Evolutionary conservation across 2,329 filamentous ascomycete genomes (phyloP).

Genomic region (Aspergillus ochraceoroseus): DNA sequence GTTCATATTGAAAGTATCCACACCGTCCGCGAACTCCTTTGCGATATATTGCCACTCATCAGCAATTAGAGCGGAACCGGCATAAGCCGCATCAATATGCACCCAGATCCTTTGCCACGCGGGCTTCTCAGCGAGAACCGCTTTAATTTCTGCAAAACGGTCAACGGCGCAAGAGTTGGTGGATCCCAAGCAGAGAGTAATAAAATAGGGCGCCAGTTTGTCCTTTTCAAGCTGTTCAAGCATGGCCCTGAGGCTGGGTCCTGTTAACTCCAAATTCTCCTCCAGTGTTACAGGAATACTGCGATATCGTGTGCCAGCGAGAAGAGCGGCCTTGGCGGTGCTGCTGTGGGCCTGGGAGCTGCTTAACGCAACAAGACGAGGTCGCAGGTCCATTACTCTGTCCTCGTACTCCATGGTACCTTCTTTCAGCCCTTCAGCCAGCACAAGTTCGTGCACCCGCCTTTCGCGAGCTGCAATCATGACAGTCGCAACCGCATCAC

Average conservation of each 20-base stretch:
- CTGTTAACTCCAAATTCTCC: constrained; percentile 67
- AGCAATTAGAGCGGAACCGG: constrained; percentile 75
- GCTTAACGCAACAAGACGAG: constrained; percentile 72
- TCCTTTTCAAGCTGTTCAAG: constrained; percentile 62
- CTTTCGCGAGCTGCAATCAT: constrained; percentile 84
- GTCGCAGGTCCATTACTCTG: constrained; percentile 60
- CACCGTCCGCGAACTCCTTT: constrained; percentile 53
- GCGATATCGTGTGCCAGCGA: constrained; percentile 77
- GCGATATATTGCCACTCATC: constrained; percentile 72
- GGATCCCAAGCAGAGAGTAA: constrained; percentile 78
- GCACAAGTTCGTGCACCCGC: constrained; percentile 60
- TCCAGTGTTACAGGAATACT: constrained; percentile 59
- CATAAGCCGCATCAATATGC: constrained; percentile 90
- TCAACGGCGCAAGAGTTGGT: constrained; percentile 87
- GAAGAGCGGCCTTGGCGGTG: constrained; percentile 79
- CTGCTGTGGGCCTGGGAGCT: constrained; percentile 76
- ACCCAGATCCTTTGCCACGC: constrained; percentile 68
- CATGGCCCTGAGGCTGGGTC: constrained; percentile 54
- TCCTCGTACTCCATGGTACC: constrained; percentile 61
- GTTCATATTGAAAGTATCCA: constrained; percentile 91
- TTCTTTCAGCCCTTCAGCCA: constrained; percentile 45
- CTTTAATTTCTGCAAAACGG: constrained; percentile 66
- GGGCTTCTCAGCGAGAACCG: constrained; percentile 45
- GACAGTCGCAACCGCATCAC: constrained; percentile 78
- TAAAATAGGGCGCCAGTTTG: constrained; percentile 77